Evolutionary conservation across 441 rosid species (phyloP), one percentile per base, ranked within the genome.

Genomic region (Populus trichocarpa): DNA sequence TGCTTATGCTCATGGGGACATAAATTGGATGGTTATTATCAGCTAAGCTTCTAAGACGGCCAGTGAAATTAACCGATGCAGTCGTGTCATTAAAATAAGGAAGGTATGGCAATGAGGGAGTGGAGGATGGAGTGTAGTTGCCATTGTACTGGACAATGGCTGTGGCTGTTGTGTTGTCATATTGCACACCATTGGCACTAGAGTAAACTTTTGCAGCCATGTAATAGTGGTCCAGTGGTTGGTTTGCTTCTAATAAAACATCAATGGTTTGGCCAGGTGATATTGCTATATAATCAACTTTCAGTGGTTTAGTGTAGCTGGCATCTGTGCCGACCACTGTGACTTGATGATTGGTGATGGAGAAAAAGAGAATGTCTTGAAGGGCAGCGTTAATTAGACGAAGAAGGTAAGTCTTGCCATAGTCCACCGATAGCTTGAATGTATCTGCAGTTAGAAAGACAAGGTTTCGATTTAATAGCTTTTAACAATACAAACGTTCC

Each of bases 201-300:
- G 87, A 82, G 50, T 73, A 73, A 50, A 69, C 79, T 74, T 76
- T 82, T 3, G 85, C 81, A 2, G 84, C 89, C 87, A 86, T 85
- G 85, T 81, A 75, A 70, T 86, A 84, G 69, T 69, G 69, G 75
- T 67, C 70, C 0, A 33, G 80, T 68, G 83, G 67, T 57, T 83
- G 88, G 82, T 85, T 84, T 46, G 81, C 86, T 71, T 70, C 70
- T 14, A 91, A 36, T 63, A 90, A 57, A 20, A 84, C 82, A 28
- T 86, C 86, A 8, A 88, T 50, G 83, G 87, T 86, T 71, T 88
- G 86, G 3, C 90, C 89, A 7, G 88, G 90, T 25, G 80, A 64
- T 69, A 88, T 86, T 26, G 83, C 3, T 16, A 88, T 28, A 59
- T 79, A 81, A 36, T 73, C 35, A 0, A 63, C 50, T n/a, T 59